A percentile compares a stretch with the other conserved stretches of the same genome.
Conservation (phyloP, 305 asterid genomes). For the Withania somnifera region DNA sequence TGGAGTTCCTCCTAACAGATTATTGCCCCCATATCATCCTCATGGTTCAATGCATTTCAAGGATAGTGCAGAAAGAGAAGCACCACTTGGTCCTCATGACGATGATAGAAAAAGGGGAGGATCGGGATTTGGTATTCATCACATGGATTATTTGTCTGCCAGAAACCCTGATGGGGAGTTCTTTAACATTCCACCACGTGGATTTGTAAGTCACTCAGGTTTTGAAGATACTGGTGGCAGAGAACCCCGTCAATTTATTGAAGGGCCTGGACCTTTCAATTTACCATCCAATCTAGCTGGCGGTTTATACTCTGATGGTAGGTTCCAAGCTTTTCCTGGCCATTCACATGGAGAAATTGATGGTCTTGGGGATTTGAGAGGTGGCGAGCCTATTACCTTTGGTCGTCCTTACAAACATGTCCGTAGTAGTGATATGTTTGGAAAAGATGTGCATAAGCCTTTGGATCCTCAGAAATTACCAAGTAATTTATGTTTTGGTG, state of each 20-base stretch:
- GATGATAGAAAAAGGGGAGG: conserved; percentile 20
- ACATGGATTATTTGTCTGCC: conserved; percentile 28
- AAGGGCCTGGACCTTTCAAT: conserved; percentile 45
- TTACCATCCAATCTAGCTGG: conserved; percentile 38
- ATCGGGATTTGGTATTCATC: conserved; percentile 43
- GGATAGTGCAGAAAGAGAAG: conserved; percentile 16
- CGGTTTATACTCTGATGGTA: conserved; percentile 41
- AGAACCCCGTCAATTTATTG: conserved; percentile 45
- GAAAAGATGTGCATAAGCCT: conserved; percentile 39
- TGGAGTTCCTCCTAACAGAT: conserved; percentile 42
- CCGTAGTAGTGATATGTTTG: conserved; percentile 32
- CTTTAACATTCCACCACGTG: conserved; percentile 37
- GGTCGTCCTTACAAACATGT: conserved; percentile 32
- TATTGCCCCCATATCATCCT: conserved; percentile 35
- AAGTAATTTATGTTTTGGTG: conserved; percentile 32
- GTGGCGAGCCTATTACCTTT: conserved; percentile 44
- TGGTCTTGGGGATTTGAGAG: conserved; percentile 41
- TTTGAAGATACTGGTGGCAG: conserved; percentile 43
- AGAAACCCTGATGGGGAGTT: conserved; percentile 49
- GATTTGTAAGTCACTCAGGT: conserved; percentile 30
- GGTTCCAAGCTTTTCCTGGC: conserved; percentile 43
- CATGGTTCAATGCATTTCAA: conserved; percentile 17
- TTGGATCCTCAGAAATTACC: conserved; percentile 40
- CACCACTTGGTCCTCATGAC: conserved; percentile 5
- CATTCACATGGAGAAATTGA: conserved; percentile 41